Evolutionary conservation across 1,284 basidiomycete species (phyloP).

Genomic region (Termitomyces sp.): DNA sequence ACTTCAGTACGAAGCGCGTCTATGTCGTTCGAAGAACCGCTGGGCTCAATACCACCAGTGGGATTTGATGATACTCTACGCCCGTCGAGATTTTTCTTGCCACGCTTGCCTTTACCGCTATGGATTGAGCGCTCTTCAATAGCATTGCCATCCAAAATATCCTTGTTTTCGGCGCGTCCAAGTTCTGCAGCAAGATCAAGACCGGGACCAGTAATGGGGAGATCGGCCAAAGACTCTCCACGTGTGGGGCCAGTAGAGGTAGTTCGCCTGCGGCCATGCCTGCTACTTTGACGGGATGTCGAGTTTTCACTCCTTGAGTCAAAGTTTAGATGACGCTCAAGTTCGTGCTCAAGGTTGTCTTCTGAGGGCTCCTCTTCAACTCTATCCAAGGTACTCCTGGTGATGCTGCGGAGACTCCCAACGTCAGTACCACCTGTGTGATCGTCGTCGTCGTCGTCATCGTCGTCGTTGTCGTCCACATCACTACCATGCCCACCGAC

Average conservation of each 20-base stretch:
- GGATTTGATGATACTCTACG: conserved; percentile 36
- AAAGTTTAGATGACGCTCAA: conserved; percentile 29
- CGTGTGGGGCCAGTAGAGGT: conserved; percentile 43
- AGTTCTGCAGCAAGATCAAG: conserved; percentile 88
- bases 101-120: conserved; percentile 45
- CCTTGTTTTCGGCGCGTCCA: conserved; percentile 80
- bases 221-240: conserved; percentile 73
- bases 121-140: conserved; percentile 45
- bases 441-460: conserved; percentile 44
- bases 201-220: conserved; percentile 81
- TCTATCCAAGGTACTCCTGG: conserved; percentile 49
- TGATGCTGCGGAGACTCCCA: conserved; percentile 54
- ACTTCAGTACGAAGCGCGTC: conserved; percentile 75
- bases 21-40: conserved; percentile 47
- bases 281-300: conserved; percentile 39
- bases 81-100: conserved; percentile 46
- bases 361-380: conserved; percentile 51
- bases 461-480: conserved; percentile 41
- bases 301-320: conserved; percentile 36
- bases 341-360: conserved; percentile 32
- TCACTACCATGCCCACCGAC: conserved; percentile 51
- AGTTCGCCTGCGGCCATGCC: conserved; percentile 50
- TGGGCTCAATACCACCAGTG: conserved; percentile 35
- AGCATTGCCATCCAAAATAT: conserved; percentile 53
- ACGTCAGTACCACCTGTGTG: conserved; percentile 39